These are phyloP conservation scores for Xylaria sp. DNA, from an alignment of 2,329 filamentous ascomycete genomes.

Conservation along the genomic window DNA sequence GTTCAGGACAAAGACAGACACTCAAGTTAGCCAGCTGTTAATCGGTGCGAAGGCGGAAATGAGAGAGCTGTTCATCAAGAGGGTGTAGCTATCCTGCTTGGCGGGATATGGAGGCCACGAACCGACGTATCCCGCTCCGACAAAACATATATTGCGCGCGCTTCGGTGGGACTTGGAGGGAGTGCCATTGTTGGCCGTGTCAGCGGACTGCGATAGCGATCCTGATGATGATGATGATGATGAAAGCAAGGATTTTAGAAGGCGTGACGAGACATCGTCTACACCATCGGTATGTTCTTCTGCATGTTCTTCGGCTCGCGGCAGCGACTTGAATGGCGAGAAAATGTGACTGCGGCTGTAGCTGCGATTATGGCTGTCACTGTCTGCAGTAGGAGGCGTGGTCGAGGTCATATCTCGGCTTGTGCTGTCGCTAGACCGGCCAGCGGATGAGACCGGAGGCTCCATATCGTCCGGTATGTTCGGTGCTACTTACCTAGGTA, in stretches of 20 bases:
- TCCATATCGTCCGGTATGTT: slow-evolving; percentile 35
- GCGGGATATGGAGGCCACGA: slow-evolving; percentile 35
- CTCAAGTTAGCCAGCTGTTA: neutral
- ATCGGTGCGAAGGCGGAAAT: neutral
- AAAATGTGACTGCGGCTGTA: no score
- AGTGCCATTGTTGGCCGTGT: neutral
- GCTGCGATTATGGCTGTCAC: slow-evolving; percentile 51
- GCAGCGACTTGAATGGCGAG: slow-evolving; percentile 55
- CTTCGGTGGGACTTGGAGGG: neutral
- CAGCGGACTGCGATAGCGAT: neutral
- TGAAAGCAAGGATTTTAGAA: neutral
- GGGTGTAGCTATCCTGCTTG: neutral
- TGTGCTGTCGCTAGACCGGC: slow-evolving; percentile 49
- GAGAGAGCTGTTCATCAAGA: neutral
- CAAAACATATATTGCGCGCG: slow-evolving; percentile 54
- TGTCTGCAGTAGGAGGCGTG: slow-evolving; percentile 58
- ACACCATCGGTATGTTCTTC: neutral
- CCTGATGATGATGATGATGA: no score
- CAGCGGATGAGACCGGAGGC: slow-evolving; percentile 38
- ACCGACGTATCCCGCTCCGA: slow-evolving; percentile 54
- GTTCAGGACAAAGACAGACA: neutral
- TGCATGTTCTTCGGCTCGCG: slow-evolving; percentile 46
- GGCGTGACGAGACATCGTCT: slow-evolving; percentile 15
- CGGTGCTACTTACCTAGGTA: neutral
- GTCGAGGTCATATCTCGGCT: slow-evolving; percentile 53